These are phyloP conservation scores for Vinca minor DNA, from an alignment of 257 asterid genomes.

Conservation along the genomic window DNA sequence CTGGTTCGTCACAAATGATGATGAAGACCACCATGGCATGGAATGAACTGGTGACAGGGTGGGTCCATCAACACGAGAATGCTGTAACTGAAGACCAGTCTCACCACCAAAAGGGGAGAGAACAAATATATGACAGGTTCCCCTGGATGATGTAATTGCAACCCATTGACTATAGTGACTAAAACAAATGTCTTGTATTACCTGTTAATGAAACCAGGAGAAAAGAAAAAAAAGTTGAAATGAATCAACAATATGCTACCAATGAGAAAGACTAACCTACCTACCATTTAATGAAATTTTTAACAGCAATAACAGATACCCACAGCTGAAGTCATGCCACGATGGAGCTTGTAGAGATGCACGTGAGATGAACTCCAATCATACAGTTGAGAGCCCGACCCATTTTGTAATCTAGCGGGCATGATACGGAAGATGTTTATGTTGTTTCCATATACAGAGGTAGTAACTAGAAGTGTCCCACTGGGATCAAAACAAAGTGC, in stretches of 20 bases:
- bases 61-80: constrained; percentile 31
- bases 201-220: constrained; percentile 24
- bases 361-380: constrained; percentile 41
- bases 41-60: constrained; percentile 30
- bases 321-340: constrained; percentile 50
- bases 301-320: constrained; percentile 15
- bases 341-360: constrained; percentile 43
- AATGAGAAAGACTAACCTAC: too few species aligned
- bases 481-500: constrained; percentile 46
- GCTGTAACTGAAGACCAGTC: constrained; percentile 34
- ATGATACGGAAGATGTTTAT: constrained; percentile 41
- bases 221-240: too few species aligned
- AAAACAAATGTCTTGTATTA: constrained; percentile 44
- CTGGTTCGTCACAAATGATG: constrained; percentile 29
- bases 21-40: constrained; percentile 45
- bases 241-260: neutral
- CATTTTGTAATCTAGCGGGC: constrained; percentile 30
- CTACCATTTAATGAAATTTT: neutral
- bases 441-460: constrained; percentile 41
- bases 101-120: constrained; percentile 48
- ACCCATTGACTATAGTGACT: constrained; percentile 46
- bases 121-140: constrained; percentile 43
- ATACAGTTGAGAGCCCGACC: constrained; percentile 24
- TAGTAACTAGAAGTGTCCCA: constrained; percentile 48
- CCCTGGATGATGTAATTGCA: constrained; percentile 36